Evolutionary conservation across 805 yeast species (phyloP), one percentile per base, ranked within the genome.

Genomic region (Saccharomyces eubayanus): DNA sequence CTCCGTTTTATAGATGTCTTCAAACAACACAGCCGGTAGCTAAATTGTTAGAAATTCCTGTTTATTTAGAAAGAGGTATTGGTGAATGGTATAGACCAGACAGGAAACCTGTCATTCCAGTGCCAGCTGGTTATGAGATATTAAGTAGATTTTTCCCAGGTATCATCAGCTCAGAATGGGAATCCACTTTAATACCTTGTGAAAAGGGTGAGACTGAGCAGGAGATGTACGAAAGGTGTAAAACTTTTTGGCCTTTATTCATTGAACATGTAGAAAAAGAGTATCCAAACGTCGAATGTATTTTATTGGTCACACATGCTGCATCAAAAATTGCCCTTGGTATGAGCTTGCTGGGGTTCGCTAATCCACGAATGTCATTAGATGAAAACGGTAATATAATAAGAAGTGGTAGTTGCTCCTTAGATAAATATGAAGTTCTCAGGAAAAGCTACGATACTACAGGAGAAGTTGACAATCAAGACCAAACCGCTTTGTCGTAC

Each of bases 251-350:
- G 76, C 57, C 66, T 0, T 64, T 64, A 36, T 82, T 92, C 59
- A 68, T 89, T 2, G 80, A 84, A 1, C 74, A 72, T 50, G 74
- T 88, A 51, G 85, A 84, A 57, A 55, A 62, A 6, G 72, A 76
- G 55, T 78, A 72, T 61, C 95, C 96, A 0, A 72, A 81, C 1
- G 73, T 82, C 31, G 81, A 83, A 40, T 74, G 82, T 0, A 73
- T 94, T 6, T 62, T 94, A 24, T 72, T 92, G n/a, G 83, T 89
- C 28, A 83, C 96, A 3, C 98, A 94, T 71, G 99, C 98, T 0
- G 97, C 98, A 2, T 79, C 95, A 5, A 89, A 89, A 67, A 89
- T 90, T 56, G 91, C 95, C 0, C 72, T 92, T 16, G 97, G 97
- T 3, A 81, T 89, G 81, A 78, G 87, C 0, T 72, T 92, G 14